phyloP scores from a whole-genome alignment of 495 filamentous ascomycete genomes.

The Penicillium canariense region DNA sequence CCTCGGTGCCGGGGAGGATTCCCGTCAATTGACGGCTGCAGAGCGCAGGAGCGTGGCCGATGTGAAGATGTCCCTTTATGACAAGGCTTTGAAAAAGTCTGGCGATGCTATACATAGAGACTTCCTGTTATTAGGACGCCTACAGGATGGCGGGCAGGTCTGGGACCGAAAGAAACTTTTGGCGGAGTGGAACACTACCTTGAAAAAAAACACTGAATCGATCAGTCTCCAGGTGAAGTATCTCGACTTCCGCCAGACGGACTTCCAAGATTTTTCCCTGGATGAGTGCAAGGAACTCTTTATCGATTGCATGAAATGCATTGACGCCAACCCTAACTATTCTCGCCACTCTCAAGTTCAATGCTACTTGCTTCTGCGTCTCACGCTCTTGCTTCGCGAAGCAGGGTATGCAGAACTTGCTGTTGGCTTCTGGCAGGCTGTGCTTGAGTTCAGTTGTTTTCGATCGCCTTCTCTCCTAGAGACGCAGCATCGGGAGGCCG shows the following conservation, averaged over 20 bases:
- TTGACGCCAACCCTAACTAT: constrained; percentile 24
- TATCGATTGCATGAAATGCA: constrained; percentile 54
- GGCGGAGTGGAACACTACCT: constrained; percentile 61
- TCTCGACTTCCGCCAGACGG: constrained; percentile 71
- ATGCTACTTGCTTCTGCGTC: constrained; percentile 70
- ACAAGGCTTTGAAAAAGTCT: constrained; percentile 66
- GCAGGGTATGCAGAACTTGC: constrained; percentile 78
- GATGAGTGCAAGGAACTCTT: constrained; percentile 59
- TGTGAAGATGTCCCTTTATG: constrained; percentile 77
- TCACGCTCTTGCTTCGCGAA: constrained; percentile 72
- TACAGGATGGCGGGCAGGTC: constrained; percentile 66
- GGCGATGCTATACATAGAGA: constrained; percentile 45
- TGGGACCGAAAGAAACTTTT: constrained; percentile 67
- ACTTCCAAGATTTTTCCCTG: constrained; percentile 65
- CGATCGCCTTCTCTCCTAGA: constrained; percentile 34
- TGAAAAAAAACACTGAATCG: constrained; percentile 56
- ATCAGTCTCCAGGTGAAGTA: constrained; percentile 71
- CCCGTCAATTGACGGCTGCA: constrained; percentile 50
- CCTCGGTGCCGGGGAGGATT: constrained; percentile 31
- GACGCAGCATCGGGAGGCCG: constrained; percentile 20
- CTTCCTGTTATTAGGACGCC: constrained; percentile 59
- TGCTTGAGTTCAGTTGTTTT: constrained; percentile 72
- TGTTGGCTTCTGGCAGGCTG: constrained; percentile 77
- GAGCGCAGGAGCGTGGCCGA: constrained; percentile 69
- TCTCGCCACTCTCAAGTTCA: constrained; percentile 46